Percentiles rank a stretch among this genome's conserved stretches.
Conservation (phyloP, 305 asterid species). For the Fraxinus ornus region DNA sequence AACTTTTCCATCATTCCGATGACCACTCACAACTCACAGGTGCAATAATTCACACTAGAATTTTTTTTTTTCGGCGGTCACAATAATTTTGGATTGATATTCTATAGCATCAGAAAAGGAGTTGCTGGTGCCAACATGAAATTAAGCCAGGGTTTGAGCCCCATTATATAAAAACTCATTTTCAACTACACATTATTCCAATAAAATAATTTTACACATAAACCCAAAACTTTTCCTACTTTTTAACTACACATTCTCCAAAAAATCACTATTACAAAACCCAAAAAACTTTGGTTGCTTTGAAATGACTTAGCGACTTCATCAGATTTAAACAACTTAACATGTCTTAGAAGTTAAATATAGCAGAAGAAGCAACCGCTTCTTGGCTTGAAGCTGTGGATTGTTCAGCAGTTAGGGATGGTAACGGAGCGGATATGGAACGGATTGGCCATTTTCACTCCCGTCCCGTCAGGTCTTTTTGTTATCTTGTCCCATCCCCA, state of each 20-base stretch:
- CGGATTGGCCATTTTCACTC: too few species aligned
- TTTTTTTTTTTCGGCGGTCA: background rate
- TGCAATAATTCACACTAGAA: background rate
- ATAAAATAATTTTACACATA: background rate
- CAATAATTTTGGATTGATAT: background rate
- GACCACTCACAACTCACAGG: background rate
- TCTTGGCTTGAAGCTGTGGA: background rate
- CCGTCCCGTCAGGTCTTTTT: too few species aligned
- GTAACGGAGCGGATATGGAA: too few species aligned
- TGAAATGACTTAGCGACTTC: background rate
- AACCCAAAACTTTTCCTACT: background rate
- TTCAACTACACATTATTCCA: background rate
- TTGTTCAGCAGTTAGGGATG: background rate
- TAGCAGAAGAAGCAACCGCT: background rate
- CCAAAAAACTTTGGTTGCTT: background rate
- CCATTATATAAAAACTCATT: background rate
- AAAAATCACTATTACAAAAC: background rate
- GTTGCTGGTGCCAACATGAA: background rate
- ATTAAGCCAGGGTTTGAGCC: background rate
- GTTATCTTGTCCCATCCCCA: too few species aligned
- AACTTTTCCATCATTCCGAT: background rate
- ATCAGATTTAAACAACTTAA: background rate
- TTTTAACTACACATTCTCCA: background rate
- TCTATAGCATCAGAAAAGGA: background rate
- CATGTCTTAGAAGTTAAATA: background rate